Evolutionary conservation across 768 basidiomycete species (phyloP).

Genomic region (Tephrocybe sp.): DNA sequence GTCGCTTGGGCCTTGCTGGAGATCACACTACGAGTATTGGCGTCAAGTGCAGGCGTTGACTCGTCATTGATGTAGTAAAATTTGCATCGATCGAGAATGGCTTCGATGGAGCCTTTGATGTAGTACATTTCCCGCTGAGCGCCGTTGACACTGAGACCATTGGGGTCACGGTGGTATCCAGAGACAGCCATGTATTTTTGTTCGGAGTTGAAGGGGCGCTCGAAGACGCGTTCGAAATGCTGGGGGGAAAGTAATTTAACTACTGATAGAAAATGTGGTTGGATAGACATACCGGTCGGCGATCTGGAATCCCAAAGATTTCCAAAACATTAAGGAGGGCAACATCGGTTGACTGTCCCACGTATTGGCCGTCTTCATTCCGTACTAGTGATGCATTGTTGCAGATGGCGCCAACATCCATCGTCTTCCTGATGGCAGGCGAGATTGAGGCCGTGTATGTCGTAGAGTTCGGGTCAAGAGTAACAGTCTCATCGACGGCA

Average conservation of each 20-base stretch:
- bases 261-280: too few relatives aligned
- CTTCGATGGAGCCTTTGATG: slow-evolving; percentile 91
- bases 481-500: slow-evolving; percentile 77
- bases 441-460: slow-evolving; percentile 42
- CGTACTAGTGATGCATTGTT: slow-evolving; percentile 75
- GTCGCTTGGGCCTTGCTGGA: slow-evolving; percentile 67
- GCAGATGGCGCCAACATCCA: slow-evolving; percentile 85
- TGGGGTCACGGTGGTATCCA: slow-evolving; percentile 56
- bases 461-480: slow-evolving; percentile 56
- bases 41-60: slow-evolving; percentile 81
- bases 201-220: slow-evolving; percentile 92
- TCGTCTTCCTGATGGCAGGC: slow-evolving; percentile 68
- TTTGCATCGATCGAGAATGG: slow-evolving; percentile 81
- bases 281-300: slow-evolving; percentile 55
- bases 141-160: slow-evolving; percentile 25
- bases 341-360: slow-evolving; percentile 93
- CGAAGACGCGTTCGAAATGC: slow-evolving; percentile 71
- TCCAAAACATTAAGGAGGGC: slow-evolving; percentile 82
- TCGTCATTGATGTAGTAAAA: slow-evolving; percentile 89
- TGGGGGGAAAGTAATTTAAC: slow-evolving; percentile 25
- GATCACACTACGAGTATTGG: slow-evolving; percentile 66
- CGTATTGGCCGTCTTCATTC: slow-evolving; percentile 69
- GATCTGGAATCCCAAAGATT: slow-evolving; percentile 66
- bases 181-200: slow-evolving; percentile 92
- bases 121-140: slow-evolving; percentile 75